phyloP scores from a whole-genome alignment of 805 yeast species.

The Tetrapisispora nanseiensis region DNA sequence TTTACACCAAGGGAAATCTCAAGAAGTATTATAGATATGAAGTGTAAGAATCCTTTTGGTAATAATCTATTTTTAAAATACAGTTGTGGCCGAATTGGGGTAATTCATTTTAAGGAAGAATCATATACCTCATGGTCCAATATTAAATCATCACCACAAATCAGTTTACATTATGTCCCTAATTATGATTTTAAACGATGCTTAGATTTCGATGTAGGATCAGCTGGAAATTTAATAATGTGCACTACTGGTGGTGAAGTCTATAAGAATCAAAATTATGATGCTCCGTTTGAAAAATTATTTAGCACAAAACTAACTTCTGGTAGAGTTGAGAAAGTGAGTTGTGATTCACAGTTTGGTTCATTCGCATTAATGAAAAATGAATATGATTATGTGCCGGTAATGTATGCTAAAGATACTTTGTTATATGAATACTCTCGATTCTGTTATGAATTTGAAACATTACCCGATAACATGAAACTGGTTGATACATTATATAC shows the following conservation, averaged over 20 bases:
- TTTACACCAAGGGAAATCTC: constrained; percentile 22
- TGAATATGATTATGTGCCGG: constrained; percentile 50
- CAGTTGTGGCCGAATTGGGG: constrained; percentile 50
- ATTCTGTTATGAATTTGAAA: constrained; percentile 30
- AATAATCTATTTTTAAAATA: constrained; percentile 40
- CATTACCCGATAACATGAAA: constrained; percentile 34
- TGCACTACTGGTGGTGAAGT: constrained; percentile 64
- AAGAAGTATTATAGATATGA: constrained; percentile 25
- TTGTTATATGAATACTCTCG: constrained; percentile 44
- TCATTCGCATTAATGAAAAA: constrained; percentile 61
- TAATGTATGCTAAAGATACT: constrained; percentile 38
- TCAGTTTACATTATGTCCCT: constrained; percentile 52
- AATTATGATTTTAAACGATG: constrained; percentile 37
- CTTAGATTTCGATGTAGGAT: constrained; percentile 54
- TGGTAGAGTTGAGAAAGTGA: constrained; percentile 38
- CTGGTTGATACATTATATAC: neutral
- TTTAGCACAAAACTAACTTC: constrained; percentile 29
- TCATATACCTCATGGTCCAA: constrained; percentile 23
- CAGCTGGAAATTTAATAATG: constrained; percentile 59
- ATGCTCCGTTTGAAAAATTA: constrained; percentile 12
- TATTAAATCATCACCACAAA: constrained; percentile 37
- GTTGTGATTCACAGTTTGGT: constrained; percentile 53
- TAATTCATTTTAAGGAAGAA: constrained; percentile 17
- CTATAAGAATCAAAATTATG: constrained; percentile 28
- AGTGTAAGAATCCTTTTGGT: constrained; percentile 28